A percentile compares a stretch with the other conserved stretches of the same genome.
phyloP scores from a whole-genome alignment of 306 rosid species.

The Lathyrus sativus region DNA sequence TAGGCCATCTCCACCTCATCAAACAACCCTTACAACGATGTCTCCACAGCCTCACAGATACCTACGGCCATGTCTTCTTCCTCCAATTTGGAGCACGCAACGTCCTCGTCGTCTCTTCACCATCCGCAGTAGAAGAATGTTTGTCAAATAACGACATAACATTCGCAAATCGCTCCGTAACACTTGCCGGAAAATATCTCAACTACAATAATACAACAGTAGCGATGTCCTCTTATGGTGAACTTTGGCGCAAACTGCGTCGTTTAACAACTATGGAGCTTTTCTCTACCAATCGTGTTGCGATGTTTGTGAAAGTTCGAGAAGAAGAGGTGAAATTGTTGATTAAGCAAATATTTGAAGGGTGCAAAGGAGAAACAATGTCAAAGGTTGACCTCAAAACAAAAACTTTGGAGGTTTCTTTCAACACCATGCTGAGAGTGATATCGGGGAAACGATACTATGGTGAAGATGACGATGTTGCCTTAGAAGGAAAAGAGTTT shows the following conservation, averaged over 20 bases:
- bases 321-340: constrained; percentile 31
- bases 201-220: constrained; percentile 33
- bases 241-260: constrained; percentile 41
- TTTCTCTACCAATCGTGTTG: constrained; percentile 35
- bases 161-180: constrained; percentile 48
- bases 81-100: constrained; percentile 42
- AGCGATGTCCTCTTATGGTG: constrained; percentile 33
- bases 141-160: constrained; percentile 37
- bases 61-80: constrained; percentile 36
- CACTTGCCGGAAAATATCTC: constrained; percentile 38
- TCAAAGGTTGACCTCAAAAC: constrained; percentile 5
- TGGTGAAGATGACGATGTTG: constrained; percentile 31
- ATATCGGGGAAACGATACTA: constrained; percentile 43
- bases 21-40: constrained; percentile 39
- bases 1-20: constrained; percentile 56
- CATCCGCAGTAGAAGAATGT: constrained; percentile 45
- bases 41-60: constrained; percentile 23
- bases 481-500: constrained; percentile 19
- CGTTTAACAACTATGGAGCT: constrained; percentile 32
- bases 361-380: not conserved
- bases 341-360: constrained; percentile 26
- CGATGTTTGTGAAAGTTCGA: constrained; percentile 20
- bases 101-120: constrained; percentile 46
- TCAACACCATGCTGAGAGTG: constrained; percentile 41
- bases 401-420: constrained; percentile 4